Evolutionary conservation across 2,329 filamentous ascomycete genomes (phyloP), one percentile per base, ranked within the genome.

Genomic region (Chaetomium olivaceum): DNA sequence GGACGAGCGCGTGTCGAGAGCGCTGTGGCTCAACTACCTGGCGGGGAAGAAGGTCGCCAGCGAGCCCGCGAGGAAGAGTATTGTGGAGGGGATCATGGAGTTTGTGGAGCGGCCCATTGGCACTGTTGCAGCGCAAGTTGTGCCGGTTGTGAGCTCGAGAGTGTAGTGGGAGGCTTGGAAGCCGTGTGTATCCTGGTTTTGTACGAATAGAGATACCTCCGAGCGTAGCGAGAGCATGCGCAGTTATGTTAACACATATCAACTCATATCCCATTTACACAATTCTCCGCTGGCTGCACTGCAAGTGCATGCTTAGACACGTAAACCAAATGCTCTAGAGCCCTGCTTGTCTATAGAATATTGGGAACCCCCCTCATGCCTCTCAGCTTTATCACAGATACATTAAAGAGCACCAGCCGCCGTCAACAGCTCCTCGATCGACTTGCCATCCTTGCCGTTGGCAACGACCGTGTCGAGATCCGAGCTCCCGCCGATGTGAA

Each of bases 401-500:
- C 0, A 12, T 23, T 63, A 71, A 64, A 81, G 61, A 58, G 80
- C 82, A 68, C 77, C 79, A 25, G 79, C 80, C 33, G 78, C 76
- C 71, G 74, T 70, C 59, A 85, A 76, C 58, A 83, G 72, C 46
- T 71, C 68, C 74, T 79, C 73, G 31, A 98, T 80, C 71, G 94
- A 77, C 78, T 86, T 87, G 79, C 83, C 80, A 71, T 96, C 77
- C 78, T 86, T 87, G 79, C 84, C 87, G 61, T 66, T 69, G 36
- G 63, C 62, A 23, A 77, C 77, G 61, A 71, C 73, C 1, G 80
- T 83, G 80, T 93, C 89, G 70, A 96, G 79, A 73, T 95, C 94
- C 27, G 92, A 96, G 87, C 98, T 98, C 72, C 95, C 95, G 69
- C 95, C 95, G 77, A 99, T 96, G 81, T 97, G 94, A 83, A 96